Base-by-base conservation (phyloP, 345 rosid species). In the Populus deltoides region DNA sequence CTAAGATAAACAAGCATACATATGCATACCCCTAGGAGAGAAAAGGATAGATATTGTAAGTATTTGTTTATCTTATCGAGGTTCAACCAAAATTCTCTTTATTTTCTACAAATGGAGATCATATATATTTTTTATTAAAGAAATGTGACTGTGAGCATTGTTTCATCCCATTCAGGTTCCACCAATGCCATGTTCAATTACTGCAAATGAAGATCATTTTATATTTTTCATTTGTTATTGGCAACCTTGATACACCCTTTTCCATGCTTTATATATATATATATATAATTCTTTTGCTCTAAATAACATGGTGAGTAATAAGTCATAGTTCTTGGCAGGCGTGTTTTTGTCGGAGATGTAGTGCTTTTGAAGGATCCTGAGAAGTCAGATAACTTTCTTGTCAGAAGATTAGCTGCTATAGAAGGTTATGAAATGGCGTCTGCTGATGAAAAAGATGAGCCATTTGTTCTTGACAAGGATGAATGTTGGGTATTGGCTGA, bases 351-450 rank as follows among this genome's bases (percentile, higher is more conserved):
- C 84, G 99, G 99, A 81, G 99, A 97, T 80, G 94, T 91, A n/a
- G 92, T 97, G 73, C 91, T 97, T 74, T 49, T 93, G 79, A 97
- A 92, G 88, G 97, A 97, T 75, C 98, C 98, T 74, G 89, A 78
- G 70, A 72, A 83, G 18, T 80, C 89, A 22, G 87, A 87, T 29
- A 87, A 86, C 79, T 79, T 78, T 84, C 76, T 92, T 15, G 91
- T 97, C 69, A 92, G 98, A 86, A 88, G 97, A 88, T 86, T 97
- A 83, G 95, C 95, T 81, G 99, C 95, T 45, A 75, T 77, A 20
- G 92, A 89, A 88, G 98, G 99, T 68, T 86, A 82, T 77, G 97
- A 97, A 89, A 94, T 94, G 98, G 92, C 81, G 41, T 97, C 99
- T 17, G 83, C 81, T 33, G 86, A 90, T 66, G 87, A 90, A 76